These are phyloP conservation scores for Alternaria rosae DNA, from an alignment of 2,329 filamentous ascomycete genomes.

Conservation along the genomic window DNA sequence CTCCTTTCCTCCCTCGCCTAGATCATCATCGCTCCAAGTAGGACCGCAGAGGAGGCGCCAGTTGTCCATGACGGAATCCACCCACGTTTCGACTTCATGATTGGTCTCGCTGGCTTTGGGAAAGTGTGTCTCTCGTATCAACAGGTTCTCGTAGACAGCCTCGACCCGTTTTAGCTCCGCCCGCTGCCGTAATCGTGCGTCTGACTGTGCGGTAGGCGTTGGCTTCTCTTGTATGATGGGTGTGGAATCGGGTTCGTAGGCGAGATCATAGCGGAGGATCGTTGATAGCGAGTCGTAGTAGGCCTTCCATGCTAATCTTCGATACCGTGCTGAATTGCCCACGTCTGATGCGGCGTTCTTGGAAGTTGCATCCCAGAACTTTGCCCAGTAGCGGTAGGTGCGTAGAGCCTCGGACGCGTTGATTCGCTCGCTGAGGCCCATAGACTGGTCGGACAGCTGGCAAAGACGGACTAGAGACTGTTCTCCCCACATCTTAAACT, in stretches of 20 bases:
- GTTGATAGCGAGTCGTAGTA: constrained; percentile 83
- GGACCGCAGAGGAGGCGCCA: constrained; percentile 84
- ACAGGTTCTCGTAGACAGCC: constrained; percentile 76
- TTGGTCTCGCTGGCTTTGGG: constrained; percentile 83
- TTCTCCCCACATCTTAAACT: constrained; percentile 81
- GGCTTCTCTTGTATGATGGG: constrained; percentile 31
- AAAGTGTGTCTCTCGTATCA: constrained; percentile 82
- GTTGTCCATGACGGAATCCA: constrained; percentile 79
- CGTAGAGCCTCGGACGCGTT: constrained; percentile 50
- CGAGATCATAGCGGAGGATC: constrained; percentile 72
- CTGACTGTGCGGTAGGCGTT: constrained; percentile 29
- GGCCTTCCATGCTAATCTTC: constrained; percentile 79
- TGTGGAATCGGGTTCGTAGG: constrained; percentile 61
- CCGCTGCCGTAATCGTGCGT: constrained; percentile 61
- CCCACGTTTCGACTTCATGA: constrained; percentile 81
- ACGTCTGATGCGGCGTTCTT: constrained; percentile 27
- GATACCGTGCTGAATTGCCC: constrained; percentile 36
- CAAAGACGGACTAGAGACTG: constrained; percentile 78
- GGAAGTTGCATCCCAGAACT: constrained; percentile 65
- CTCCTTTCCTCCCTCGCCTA: constrained; percentile 82
- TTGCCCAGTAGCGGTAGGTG: constrained; percentile 69
- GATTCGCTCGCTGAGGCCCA: constrained; percentile 47
- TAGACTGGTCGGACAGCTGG: constrained; percentile 69
- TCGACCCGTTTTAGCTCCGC: constrained; percentile 83
- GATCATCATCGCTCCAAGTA: constrained; percentile 79